Percentiles rank a stretch among this genome's conserved stretches.
Conservation (phyloP, 2,329 filamentous ascomycete genomes). For the Pseudocercospora musae region DNA sequence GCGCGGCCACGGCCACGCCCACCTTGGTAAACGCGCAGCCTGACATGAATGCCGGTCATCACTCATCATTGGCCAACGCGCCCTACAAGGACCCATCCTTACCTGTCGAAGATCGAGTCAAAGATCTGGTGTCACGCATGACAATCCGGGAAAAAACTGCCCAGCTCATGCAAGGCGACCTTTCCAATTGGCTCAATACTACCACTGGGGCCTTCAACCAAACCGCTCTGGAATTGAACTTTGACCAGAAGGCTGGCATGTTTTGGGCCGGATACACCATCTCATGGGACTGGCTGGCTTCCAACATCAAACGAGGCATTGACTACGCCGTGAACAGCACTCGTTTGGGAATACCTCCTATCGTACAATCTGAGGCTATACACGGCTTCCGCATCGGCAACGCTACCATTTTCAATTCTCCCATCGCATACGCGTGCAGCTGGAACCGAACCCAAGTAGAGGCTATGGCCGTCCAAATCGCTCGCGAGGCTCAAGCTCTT, state of each 20-base stretch:
- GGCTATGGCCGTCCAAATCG: constrained; percentile 66
- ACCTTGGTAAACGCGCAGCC: constrained; percentile 3
- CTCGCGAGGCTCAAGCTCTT: constrained; percentile 61
- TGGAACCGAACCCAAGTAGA: constrained; percentile 64
- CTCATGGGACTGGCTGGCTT: constrained; percentile 59
- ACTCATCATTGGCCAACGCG: constrained; percentile 36
- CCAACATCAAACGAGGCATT: constrained; percentile 62
- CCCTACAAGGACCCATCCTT: constrained; percentile 55
- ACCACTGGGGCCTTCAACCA: constrained; percentile 65
- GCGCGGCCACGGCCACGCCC: not conserved
- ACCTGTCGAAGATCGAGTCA: constrained; percentile 61
- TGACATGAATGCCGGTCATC: constrained; percentile 8
- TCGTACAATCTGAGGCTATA: constrained; percentile 71
- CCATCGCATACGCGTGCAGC: constrained; percentile 68
- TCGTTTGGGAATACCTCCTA: constrained; percentile 66
- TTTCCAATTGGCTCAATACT: constrained; percentile 71
- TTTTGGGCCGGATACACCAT: constrained; percentile 71
- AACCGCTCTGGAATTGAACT: constrained; percentile 64
- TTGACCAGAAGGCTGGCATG: constrained; percentile 62
- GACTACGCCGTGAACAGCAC: constrained; percentile 67
- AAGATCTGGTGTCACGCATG: constrained; percentile 69
- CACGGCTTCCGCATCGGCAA: constrained; percentile 70
- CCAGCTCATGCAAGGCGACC: constrained; percentile 62
- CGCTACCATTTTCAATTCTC: constrained; percentile 75
- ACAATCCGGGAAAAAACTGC: constrained; percentile 70